Evolutionary conservation across 371 early-diverging fungal genomes (phyloP).

Genomic region (Vairimorpha ceranae): DNA sequence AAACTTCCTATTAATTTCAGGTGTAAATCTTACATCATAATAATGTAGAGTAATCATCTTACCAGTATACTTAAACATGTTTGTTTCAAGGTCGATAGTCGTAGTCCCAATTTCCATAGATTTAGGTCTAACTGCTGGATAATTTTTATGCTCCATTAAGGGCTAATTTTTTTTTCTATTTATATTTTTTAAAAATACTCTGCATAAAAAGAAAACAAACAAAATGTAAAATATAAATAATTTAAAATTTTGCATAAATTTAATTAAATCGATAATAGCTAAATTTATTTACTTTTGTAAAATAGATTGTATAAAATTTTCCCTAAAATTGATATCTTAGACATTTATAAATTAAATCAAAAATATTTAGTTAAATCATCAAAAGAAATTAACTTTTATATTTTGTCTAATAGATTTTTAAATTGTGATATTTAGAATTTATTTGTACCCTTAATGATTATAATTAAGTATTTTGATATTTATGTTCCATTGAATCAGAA

Average conservation of each 20-base stretch:
- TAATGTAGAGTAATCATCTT: neutral
- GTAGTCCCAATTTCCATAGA: neutral
- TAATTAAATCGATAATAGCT: too few relatives aligned
- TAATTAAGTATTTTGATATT: neutral
- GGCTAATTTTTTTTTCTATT: neutral
- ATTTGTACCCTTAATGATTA: neutral
- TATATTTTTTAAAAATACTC: neutral
- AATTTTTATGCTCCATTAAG: neutral
- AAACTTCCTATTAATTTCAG: slow-evolving; percentile 33
- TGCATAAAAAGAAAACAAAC: slow-evolving; percentile 3
- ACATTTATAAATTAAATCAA: too few relatives aligned
- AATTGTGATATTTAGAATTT: neutral
- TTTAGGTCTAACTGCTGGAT: neutral
- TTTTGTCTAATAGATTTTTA: neutral
- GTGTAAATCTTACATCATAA: slow-evolving; percentile 34
- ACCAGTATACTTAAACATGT: slow-evolving; percentile 35
- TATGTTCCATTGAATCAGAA: slow-evolving; percentile 1
- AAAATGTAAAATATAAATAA: too few relatives aligned
- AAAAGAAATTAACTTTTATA: too few relatives aligned
- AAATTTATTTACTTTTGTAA: too few relatives aligned
- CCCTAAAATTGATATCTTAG: too few relatives aligned
- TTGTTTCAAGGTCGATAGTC: neutral
- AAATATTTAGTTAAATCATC: too few relatives aligned
- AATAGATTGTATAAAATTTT: too few relatives aligned
- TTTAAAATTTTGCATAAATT: too few relatives aligned